phyloP scores from a whole-genome alignment of 2,329 filamentous ascomycete genomes.

The Aspergillus transmontanensis region DNA sequence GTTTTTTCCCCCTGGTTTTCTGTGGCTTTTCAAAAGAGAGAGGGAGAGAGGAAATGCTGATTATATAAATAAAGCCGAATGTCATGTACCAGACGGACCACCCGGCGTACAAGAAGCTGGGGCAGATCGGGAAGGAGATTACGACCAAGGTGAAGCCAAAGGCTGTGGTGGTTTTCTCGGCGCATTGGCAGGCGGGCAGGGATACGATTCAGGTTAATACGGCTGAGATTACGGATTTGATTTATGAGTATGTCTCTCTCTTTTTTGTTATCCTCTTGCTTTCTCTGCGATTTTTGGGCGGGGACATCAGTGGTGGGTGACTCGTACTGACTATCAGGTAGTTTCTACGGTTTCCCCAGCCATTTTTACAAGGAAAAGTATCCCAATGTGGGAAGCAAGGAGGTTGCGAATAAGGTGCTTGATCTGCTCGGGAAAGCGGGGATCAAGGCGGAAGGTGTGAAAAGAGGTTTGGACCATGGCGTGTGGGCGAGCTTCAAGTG shows the following conservation, averaged over 20 bases:
- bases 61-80: slow-evolving; percentile 50
- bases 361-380: slow-evolving; percentile 70
- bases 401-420: slow-evolving; percentile 63
- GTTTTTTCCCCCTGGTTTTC: neutral
- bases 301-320: neutral
- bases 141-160: slow-evolving; percentile 69
- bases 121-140: slow-evolving; percentile 69
- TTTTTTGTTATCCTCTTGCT: neutral
- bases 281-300: neutral
- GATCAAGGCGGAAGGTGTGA: slow-evolving; percentile 61
- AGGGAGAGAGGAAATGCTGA: neutral
- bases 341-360: slow-evolving; percentile 71
- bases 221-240: slow-evolving; percentile 64
- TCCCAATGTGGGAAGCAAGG: slow-evolving; percentile 63
- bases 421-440: slow-evolving; percentile 57
- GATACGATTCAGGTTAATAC: slow-evolving; percentile 66
- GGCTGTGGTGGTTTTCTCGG: slow-evolving; percentile 75
- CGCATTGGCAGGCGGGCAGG: slow-evolving; percentile 69
- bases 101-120: slow-evolving; percentile 66
- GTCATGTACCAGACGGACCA: slow-evolving; percentile 71
- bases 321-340: slow-evolving; percentile 25
- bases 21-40: neutral
- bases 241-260: slow-evolving; percentile 62
- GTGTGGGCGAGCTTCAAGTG: slow-evolving; percentile 70
- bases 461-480: slow-evolving; percentile 72